These are phyloP conservation scores for Cryphonectria radicalis DNA, from an alignment of 2,329 filamentous ascomycete species.

Conservation along the genomic window DNA sequence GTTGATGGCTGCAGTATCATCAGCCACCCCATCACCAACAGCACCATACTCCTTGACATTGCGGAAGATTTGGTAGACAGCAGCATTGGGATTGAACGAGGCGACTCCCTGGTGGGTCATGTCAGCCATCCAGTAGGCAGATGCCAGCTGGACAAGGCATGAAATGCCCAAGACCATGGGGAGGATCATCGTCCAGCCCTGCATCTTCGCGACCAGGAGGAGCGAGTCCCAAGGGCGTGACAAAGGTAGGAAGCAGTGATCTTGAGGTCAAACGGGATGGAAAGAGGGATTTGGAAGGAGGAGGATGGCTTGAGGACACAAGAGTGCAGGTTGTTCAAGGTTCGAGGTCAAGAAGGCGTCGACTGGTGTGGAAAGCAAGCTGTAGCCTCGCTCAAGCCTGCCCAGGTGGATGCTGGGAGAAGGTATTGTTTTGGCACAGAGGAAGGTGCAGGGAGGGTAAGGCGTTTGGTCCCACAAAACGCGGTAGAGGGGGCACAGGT, in stretches of 20 bases:
- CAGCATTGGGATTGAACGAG: conserved; percentile 48
- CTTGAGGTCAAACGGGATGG: neutral
- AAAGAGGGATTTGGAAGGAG: neutral
- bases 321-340: neutral
- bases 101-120: conserved; percentile 52
- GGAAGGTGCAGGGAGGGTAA: neutral
- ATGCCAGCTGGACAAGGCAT: conserved; percentile 30
- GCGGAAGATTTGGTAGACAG: conserved; percentile 49
- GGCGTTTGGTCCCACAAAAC: neutral
- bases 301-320: neutral
- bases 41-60: conserved; percentile 53
- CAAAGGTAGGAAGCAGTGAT: neutral
- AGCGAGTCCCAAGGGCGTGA: neutral
- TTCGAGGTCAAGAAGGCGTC: neutral
- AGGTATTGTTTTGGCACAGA: neutral
- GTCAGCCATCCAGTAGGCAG: conserved; percentile 48
- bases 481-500: neutral
- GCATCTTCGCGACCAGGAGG: neutral
- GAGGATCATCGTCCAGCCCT: neutral
- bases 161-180: conserved; percentile 1
- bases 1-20: conserved; percentile 61
- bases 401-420: neutral
- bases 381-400: neutral
- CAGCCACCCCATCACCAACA: conserved; percentile 48
- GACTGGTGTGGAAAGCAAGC: neutral